A percentile compares a stretch with the other conserved stretches of the same genome.
phyloP scores from a whole-genome alignment of 768 basidiomycete species.

The Heimioporus sp. region DNA sequence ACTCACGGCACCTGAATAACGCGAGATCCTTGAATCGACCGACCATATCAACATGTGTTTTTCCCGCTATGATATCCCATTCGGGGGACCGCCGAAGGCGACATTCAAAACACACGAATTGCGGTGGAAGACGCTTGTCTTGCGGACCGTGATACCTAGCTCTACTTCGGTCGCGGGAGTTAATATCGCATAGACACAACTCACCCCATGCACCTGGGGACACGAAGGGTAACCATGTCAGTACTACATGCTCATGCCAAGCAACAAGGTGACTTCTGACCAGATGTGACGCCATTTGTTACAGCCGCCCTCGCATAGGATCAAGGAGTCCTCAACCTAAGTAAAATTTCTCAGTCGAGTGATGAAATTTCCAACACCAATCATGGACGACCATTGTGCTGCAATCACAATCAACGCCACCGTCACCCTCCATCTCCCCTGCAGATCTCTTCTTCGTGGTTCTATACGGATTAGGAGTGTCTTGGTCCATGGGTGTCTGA shows the following conservation, averaged over 20 bases:
- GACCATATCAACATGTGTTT: slow-evolving; percentile 54
- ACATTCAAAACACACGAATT: slow-evolving; percentile 76
- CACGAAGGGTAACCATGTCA: background rate
- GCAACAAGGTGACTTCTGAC: slow-evolving; percentile 37
- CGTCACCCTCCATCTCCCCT: slow-evolving; percentile 29
- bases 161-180: background rate
- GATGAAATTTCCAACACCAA: background rate
- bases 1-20: slow-evolving; percentile 54
- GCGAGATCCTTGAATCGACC: slow-evolving; percentile 67
- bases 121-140: slow-evolving; percentile 56
- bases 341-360: background rate
- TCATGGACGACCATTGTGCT: slow-evolving; percentile 45
- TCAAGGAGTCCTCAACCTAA: slow-evolving; percentile 55
- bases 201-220: slow-evolving; percentile 40
- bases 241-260: background rate
- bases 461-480: background rate
- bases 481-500: slow-evolving; percentile 18
- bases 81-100: slow-evolving; percentile 62
- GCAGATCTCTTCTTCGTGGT: slow-evolving; percentile 5
- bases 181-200: background rate
- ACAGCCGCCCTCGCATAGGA: slow-evolving; percentile 74
- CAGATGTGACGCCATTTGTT: slow-evolving; percentile 74
- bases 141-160: slow-evolving; percentile 58
- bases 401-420: slow-evolving; percentile 66
- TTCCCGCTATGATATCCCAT: slow-evolving; percentile 67